Evolutionary conservation across 139 green algal genomes (phyloP), one percentile per base, ranked within the genome.

Genomic region (Marvania coccoides): DNA sequence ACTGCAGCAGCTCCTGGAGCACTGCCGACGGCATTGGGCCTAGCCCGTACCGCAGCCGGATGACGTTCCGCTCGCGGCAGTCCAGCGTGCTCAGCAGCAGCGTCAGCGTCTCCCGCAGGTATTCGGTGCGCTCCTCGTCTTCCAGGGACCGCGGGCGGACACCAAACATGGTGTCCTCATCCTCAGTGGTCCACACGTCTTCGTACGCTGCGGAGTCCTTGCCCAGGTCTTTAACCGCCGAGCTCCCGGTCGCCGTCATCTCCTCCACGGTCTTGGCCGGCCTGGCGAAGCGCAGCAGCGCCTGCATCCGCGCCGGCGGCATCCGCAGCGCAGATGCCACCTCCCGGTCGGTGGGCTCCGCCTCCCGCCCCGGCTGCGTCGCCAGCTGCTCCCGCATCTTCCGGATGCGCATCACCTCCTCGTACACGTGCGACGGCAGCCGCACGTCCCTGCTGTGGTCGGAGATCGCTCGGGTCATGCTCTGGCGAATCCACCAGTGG

Each of bases 401-500:
- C 28, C 60, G 59, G 31, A 81, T 56, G 19, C 51, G 53, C 24
- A 39, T 61, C 35, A 77, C 28, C 14, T 56, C 38, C 38, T 86
- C 74, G 38, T 75, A 75, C 15, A 84, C 37, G 66, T 83, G 73
- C 31, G 73, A 63, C 33, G 83, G 86, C 29, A 91, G 67, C 1
- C 81, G 62, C 13, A 95, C 77, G 19, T 65, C 80, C 9, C 85
- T 65, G 2, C 39, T 58, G 65, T 94, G 80, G 58, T 95, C 85
- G 15, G 69, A 69, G n/a, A 95, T 80, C 8, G 82, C 64, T 31
- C 88, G 69, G 29, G 79, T 83, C 58, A 95, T 74, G 47, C 74
- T 74, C 77, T 95, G 88, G 36, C 88, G 73, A 47, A 95, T 89
- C 86, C 88, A 95, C 88, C 88, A 95, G 61, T 92, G 82, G 9